These are phyloP conservation scores for Kockovaella imperatae DNA, from an alignment of 768 basidiomycete species.

Conservation along the genomic window DNA sequence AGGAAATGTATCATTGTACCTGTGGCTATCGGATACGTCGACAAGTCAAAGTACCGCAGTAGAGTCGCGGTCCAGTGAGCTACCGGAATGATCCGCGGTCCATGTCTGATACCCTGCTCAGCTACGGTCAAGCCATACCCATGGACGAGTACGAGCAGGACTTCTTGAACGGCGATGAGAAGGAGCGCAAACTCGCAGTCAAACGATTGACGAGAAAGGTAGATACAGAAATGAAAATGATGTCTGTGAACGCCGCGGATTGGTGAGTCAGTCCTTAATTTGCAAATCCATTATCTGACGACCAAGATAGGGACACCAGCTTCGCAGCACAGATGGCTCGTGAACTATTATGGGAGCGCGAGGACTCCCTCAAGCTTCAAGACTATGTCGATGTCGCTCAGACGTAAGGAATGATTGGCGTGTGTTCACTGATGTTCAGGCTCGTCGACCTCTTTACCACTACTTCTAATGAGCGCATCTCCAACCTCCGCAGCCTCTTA, in stretches of 20 bases:
- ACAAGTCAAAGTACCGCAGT: slow-evolving; percentile 92
- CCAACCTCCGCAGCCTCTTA: slow-evolving; percentile 59
- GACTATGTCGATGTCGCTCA: slow-evolving; percentile 81
- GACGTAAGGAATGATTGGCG: slow-evolving; percentile 56
- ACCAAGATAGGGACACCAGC: slow-evolving; percentile 75
- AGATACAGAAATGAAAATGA: slow-evolving; percentile 60
- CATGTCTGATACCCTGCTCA: slow-evolving; percentile 39
- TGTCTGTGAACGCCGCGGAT: slow-evolving; percentile 86
- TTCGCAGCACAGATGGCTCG: slow-evolving; percentile 86
- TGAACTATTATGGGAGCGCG: slow-evolving; percentile 83
- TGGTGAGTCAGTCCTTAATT: slow-evolving; percentile 52
- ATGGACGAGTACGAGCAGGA: slow-evolving; percentile 67
- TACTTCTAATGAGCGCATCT: slow-evolving; percentile 57
- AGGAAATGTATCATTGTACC: slow-evolving; percentile 65
- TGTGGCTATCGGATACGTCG: slow-evolving; percentile 83
- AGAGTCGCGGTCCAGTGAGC: slow-evolving; percentile 55
- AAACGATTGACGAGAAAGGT: slow-evolving; percentile 75
- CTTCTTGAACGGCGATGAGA: slow-evolving; percentile 64
- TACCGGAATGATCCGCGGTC: slow-evolving; percentile 1
- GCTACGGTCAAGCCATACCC: slow-evolving; percentile 73
- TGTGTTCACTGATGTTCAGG: slow-evolving; percentile 46
- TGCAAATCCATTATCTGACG: neutral
- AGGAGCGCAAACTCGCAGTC: slow-evolving; percentile 66
- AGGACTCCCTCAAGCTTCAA: slow-evolving; percentile 64
- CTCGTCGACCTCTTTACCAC: slow-evolving; percentile 82